Percentiles rank a stretch among this genome's conserved stretches.
Evolutionary conservation across 2,329 filamentous ascomycete genomes (phyloP).

Genomic region (Ophiostoma ulmi): DNA sequence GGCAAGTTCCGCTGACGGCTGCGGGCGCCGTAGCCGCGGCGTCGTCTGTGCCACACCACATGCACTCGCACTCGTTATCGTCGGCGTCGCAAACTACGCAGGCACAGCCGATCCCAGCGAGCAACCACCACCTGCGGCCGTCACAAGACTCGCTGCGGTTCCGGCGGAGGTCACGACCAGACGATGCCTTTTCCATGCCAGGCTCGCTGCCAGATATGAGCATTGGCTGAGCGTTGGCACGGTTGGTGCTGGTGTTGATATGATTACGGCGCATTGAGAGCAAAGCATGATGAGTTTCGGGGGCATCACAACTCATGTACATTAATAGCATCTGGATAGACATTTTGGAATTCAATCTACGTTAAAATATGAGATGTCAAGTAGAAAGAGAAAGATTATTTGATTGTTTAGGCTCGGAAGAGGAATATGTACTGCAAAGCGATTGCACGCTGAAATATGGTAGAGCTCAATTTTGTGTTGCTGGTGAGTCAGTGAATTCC

Average conservation of each 20-base stretch:
- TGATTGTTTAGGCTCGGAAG: too few relatives aligned
- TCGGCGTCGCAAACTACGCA: neutral
- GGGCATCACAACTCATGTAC: slow-evolving; percentile 3
- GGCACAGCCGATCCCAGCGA: slow-evolving; percentile 9
- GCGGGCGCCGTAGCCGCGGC: slow-evolving; percentile 12
- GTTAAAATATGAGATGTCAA: too few relatives aligned
- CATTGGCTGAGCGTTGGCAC: neutral
- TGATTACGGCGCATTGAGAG: neutral
- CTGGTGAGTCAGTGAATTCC: too few relatives aligned
- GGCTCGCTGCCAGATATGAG: slow-evolving; percentile 42
- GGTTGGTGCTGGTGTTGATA: neutral
- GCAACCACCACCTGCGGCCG: slow-evolving; percentile 20
- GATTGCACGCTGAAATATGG: too few relatives aligned
- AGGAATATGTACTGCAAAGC: too few relatives aligned
- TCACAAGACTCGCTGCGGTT: slow-evolving; percentile 36
- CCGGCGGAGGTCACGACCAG: slow-evolving; percentile 36
- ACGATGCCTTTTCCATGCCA: slow-evolving; percentile 43
- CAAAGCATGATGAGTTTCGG: neutral
- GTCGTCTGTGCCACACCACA: slow-evolving; percentile 18
- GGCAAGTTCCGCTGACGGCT: slow-evolving; percentile 27
- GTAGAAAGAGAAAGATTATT: neutral
- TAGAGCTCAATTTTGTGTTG: too few relatives aligned
- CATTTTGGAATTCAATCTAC: neutral
- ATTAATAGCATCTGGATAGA: slow-evolving; percentile 8
- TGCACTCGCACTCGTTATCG: slow-evolving; percentile 12